A percentile compares a stretch with the other conserved stretches of the same genome.
Evolutionary conservation across 345 rosid species (phyloP).

Genomic region (Dovyalis caffra): DNA sequence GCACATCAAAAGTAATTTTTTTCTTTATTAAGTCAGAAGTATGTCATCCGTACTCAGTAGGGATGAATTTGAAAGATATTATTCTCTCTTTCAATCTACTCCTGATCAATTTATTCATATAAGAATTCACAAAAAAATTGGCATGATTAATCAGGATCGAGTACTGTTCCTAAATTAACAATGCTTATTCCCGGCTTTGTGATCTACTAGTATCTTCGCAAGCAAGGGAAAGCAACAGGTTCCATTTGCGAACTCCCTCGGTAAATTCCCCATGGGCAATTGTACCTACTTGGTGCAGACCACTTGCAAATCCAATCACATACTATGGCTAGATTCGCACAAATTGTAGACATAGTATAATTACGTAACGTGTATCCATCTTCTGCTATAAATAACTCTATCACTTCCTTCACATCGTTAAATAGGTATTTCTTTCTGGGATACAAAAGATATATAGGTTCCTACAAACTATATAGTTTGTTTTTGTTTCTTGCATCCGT

Average conservation of each 20-base stretch:
- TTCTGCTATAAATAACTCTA: not conserved
- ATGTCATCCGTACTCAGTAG: too few relatives aligned
- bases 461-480: not conserved
- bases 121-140: too few relatives aligned
- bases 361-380: not conserved
- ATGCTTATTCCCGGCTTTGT: too few relatives aligned
- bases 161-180: too few relatives aligned
- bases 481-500: not conserved
- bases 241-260: conserved; percentile 4
- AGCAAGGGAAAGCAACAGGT: not conserved
- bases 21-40: too few relatives aligned
- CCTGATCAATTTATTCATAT: too few relatives aligned
- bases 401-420: not conserved
- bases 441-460: not conserved
- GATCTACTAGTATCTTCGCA: not conserved
- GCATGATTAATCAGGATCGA: too few relatives aligned
- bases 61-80: too few relatives aligned
- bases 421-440: not conserved
- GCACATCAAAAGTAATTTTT: too few relatives aligned
- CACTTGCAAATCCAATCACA: not conserved
- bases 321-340: not conserved
- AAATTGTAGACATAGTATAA: not conserved
- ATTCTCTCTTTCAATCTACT: too few relatives aligned
- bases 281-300: conserved; percentile 1
- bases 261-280: not conserved